Evolutionary conservation across 352 stramenopile genomes (phyloP).

Genomic region (Phytophthora melonis): DNA sequence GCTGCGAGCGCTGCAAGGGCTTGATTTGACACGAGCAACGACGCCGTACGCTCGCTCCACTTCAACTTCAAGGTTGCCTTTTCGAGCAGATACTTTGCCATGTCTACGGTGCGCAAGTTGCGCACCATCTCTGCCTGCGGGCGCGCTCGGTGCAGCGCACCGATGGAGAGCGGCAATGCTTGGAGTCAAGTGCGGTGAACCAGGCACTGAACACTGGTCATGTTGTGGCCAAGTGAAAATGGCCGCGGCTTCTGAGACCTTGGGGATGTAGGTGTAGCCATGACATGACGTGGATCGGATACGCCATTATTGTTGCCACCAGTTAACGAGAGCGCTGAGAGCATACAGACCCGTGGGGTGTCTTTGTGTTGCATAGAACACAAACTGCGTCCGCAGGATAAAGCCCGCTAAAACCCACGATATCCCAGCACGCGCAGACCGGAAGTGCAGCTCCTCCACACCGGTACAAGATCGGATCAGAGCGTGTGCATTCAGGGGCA

Average conservation of each 20-base stretch:
- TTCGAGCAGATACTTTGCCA: slow-evolving; percentile 15
- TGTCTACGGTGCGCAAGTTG: background rate
- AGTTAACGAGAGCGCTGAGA: background rate
- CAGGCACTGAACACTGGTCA: too few species aligned
- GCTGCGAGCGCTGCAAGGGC: background rate
- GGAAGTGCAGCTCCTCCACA: slow-evolving; percentile 14
- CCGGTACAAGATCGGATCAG: background rate
- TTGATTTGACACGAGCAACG: slow-evolving; percentile 26
- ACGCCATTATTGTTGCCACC: slow-evolving; percentile 16
- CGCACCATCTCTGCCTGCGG: slow-evolving; percentile 11
- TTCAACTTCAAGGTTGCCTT: slow-evolving; percentile 38
- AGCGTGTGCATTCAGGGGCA: background rate
- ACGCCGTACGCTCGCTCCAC: slow-evolving; percentile 8
- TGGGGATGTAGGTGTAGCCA: slow-evolving; percentile 14
- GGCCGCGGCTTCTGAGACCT: background rate
- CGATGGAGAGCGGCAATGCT: background rate
- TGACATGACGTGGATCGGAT: slow-evolving; percentile 11
- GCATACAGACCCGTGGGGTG: background rate
- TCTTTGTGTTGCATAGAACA: background rate
- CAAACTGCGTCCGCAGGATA: background rate
- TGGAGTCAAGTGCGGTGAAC: background rate
- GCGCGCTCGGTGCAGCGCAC: background rate
- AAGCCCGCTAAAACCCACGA: background rate
- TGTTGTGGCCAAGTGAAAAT: background rate
- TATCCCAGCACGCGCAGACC: too few species aligned